Evolutionary conservation across 1,284 basidiomycete genomes (phyloP), one percentile per base, ranked within the genome.

Genomic region (Athelia sp.): DNA sequence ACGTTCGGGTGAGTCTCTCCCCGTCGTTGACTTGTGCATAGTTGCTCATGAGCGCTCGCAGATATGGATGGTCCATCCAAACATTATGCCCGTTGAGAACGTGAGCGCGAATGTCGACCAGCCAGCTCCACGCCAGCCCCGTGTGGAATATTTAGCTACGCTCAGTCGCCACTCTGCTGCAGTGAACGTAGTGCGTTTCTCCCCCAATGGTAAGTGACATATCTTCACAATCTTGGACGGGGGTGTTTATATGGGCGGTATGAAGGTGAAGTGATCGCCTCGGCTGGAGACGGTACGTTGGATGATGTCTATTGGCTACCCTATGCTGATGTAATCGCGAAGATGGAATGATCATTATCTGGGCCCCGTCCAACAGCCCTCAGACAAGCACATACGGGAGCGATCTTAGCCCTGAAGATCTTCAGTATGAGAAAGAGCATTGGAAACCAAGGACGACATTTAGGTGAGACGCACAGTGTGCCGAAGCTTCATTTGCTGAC

Each of bases 271-370:
- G 72, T 86, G 34, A 84, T 98, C 59, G 94, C 94, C 40, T 96
- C 93, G 17, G 93, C 94, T 47, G 93, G 94, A 53, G 94, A 98
- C 72, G 93, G 93, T 94, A 65, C 60, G 86, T 71, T 29, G 31
- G 6, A 40, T 40, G 9, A 6, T 8, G 36, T 40, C n/a, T 8
- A 4, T 8, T 38, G 29, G 36, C 46, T 40, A 23, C 50, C 29
- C 46, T 38, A 58, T 52, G 45, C 46, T 50, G 47, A 45, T 51
- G 38, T 51, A 31, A 55, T n/a, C 53, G n/a, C 47, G 3, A 49
- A 96, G 96, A 99, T 70, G 96, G 96, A 10, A 95, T 95, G 82
- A 87, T 99, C 53, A 90, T 98, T 47, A 84, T 98, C 18, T 99
- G 96, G 96, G 85, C 90, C 0, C 90, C 84, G 9, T 87, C 89